Percentiles rank a stretch among this genome's conserved stretches.
Conservation (phyloP, 768 basidiomycete species). For the Mycena maculata region DNA sequence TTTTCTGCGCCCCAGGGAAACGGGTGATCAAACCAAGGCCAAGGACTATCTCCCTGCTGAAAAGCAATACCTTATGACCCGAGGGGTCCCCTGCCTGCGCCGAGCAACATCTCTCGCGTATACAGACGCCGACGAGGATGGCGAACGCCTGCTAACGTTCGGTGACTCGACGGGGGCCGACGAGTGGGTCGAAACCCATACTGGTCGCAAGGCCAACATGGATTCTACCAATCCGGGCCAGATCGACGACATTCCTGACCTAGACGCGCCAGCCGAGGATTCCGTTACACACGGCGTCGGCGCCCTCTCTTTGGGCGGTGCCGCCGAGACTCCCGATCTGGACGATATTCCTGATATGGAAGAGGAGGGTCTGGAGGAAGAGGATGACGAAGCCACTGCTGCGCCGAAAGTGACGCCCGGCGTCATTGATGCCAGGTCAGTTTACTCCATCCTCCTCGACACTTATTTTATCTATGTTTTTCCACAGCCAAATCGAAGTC, state of each 20-base stretch:
- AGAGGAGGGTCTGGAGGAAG: constrained; percentile 87
- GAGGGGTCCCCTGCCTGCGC: constrained; percentile 96
- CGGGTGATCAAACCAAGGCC: constrained; percentile 85
- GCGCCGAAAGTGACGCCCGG: constrained; percentile 59
- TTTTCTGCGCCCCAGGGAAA: constrained; percentile 73
- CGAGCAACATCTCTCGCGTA: constrained; percentile 93
- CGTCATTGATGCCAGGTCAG: constrained; percentile 64
- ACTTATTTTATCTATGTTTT: constrained; percentile 17
- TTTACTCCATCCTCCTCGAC: constrained; percentile 15
- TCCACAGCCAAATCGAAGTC: constrained; percentile 66
- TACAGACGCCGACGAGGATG: constrained; percentile 96
- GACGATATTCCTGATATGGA: constrained; percentile 99
- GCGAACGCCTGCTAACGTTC: constrained; percentile 90
- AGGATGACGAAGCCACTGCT: constrained; percentile 86
- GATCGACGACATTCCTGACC: constrained; percentile 90
- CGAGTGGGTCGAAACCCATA: constrained; percentile 99
- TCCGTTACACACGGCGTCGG: constrained; percentile 56
- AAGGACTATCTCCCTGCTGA: constrained; percentile 94
- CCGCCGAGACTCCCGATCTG: constrained; percentile 78
- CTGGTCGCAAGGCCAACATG: constrained; percentile 69
- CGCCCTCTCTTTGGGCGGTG: constrained; percentile 56
- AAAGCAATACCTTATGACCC: constrained; percentile 96
- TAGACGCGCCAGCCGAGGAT: constrained; percentile 63
- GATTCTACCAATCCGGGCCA: constrained; percentile 70
- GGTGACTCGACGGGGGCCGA: constrained; percentile 77